Base-by-base conservation (phyloP, 2,329 filamentous ascomycete genomes). In the Microcera coccophila region DNA sequence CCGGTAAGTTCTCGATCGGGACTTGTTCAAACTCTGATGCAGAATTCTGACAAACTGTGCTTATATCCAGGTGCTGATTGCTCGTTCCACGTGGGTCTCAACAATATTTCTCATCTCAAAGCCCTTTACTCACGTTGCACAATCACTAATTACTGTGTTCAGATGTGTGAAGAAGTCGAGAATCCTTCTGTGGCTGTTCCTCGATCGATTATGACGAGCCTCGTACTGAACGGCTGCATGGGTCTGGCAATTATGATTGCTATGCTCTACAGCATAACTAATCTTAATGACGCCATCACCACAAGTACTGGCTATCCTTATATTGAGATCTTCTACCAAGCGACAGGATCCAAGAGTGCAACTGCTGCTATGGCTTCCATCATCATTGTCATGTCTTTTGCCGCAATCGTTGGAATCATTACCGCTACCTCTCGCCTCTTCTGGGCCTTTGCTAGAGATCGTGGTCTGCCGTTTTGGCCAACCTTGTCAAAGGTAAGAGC, bases 131-230 rank as follows among this genome's bases (percentile, higher is more conserved):
- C 24, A 9, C 24, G 14, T 28, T 28, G 24, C 24, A 9, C 24
- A 4, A 12, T 20, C 29, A 4, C 36, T 22, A 17, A 52, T 45
- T 17, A 3, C 2, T 1, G 2, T 4, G n/a, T n/a, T 1, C 5
- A 56, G 53, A 55, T 57, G 54, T 53, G 54, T 2, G 54, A 57
- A 20, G 54, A 57, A 20, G 53, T 57, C 8, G 16, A 34, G 4
- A 57, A 57, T 9, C 54, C 54, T 4, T 57, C 54, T 0, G 4
- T 57, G 2, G 45, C 47, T 2, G 54, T 57, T 4, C 54, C 54
- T 2, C 40, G 44, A 8, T 57, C 54, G 1, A 57, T 57, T 5
- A 57, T 57, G 52, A 47, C 45, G 0, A 57, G 54, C 16, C 41
- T 57, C 5, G 15, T 26, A 1, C 49, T 57, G 24, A 57, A 57